Evolutionary conservation across 257 asterid species (phyloP), one percentile per base, ranked within the genome.

Genomic region (Ophiorrhiza pumila): DNA sequence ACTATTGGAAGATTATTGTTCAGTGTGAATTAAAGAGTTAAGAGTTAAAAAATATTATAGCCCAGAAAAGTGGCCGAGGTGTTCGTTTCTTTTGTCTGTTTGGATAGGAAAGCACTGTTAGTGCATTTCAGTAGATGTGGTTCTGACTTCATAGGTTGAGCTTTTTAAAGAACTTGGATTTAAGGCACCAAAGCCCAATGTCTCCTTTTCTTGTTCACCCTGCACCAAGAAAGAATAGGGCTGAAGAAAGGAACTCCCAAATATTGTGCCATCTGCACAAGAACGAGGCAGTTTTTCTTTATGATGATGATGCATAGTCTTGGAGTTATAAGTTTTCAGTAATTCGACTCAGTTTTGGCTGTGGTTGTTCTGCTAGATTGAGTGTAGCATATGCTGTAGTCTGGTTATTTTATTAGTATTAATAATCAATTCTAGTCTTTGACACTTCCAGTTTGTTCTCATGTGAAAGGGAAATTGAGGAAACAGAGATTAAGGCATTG

Each of bases 401-500:
- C 23, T 22, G 47, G 20, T 41, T 2, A 58, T 58, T 58, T 13
- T 5, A 12, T 58, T 14, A 27, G 1, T 31, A 58, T 41, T n/a
- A 43, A 76, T 66, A 49, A 49, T 31, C n/a, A 64, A 74, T 76
- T 71, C 35, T 78, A 58, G 69, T 29, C 41, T 59, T 32, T 61
- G 15, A 61, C 23, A 67, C 65, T 74, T 43, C 50, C 49, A 67
- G 31, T 25, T 29, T 42, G 43, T 77, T 71, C 18, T 27, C 31
- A 4, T 73, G 75, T 74, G 74, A 80, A 80, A 94, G 99, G 77
- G 99, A 95, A 84, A 95, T 95, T 75, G 99, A 90, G 76, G 99
- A 95, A 85, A 80, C 89, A 65, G 98, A 95, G 79, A 91, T 95
- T 82, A 95, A 87, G 83, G 88, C 87, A 46, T 81, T 92, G 73